phyloP scores from a whole-genome alignment of 2,329 filamentous ascomycete species.

The Colletotrichum coccodes region DNA sequence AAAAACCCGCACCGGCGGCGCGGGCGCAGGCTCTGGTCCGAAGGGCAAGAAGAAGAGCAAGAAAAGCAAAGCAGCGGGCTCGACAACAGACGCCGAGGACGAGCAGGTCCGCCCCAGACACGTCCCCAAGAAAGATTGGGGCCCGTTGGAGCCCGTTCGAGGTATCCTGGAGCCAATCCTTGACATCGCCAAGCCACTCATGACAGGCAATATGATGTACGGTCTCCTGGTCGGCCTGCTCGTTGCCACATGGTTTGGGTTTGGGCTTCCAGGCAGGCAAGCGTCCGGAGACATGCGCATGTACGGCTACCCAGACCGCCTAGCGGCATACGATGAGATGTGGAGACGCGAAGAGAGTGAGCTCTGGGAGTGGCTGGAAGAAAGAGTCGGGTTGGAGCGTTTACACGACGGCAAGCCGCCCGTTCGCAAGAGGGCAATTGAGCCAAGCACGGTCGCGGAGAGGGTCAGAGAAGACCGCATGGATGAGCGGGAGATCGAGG shows the following conservation, averaged over 20 bases:
- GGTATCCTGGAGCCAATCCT: slow-evolving; percentile 75
- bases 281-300: slow-evolving; percentile 46
- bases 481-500: slow-evolving; percentile 77
- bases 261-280: slow-evolving; percentile 56
- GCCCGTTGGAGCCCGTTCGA: slow-evolving; percentile 81
- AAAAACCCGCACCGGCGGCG: slow-evolving; percentile 63
- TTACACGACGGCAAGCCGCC: slow-evolving; percentile 52
- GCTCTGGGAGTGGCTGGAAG: slow-evolving; percentile 93
- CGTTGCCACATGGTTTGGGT: slow-evolving; percentile 79
- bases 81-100: slow-evolving; percentile 52
- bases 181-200: slow-evolving; percentile 75
- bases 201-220: slow-evolving; percentile 82
- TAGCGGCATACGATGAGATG: slow-evolving; percentile 91
- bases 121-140: slow-evolving; percentile 70
- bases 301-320: slow-evolving; percentile 68
- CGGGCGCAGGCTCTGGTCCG: slow-evolving; percentile 52
- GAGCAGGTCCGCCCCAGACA: slow-evolving; percentile 52
- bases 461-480: slow-evolving; percentile 69
- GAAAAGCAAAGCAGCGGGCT: slow-evolving; percentile 59
- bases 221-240: slow-evolving; percentile 78
- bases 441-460: slow-evolving; percentile 68
- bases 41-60: slow-evolving; percentile 73
- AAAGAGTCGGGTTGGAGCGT: slow-evolving; percentile 79
- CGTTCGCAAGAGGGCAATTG: slow-evolving; percentile 58
- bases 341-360: slow-evolving; percentile 90